Base-by-base conservation (phyloP, 441 rosid genomes). In the Raphanus hybrid region DNA sequence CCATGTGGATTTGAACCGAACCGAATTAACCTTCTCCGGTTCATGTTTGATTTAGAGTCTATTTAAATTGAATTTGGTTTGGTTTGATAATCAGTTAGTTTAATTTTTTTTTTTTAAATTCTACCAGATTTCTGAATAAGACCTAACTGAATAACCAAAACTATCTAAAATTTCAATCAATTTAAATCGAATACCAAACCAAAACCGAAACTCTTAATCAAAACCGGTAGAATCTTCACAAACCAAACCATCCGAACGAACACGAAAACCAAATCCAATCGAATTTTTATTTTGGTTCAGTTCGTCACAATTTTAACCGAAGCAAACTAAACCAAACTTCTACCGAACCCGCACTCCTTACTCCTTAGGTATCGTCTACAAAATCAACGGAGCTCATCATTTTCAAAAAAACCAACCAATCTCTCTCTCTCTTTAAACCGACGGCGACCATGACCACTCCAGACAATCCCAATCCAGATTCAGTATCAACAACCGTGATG, bases 401-500 rank as follows among this genome's bases (percentile, higher is more conserved):
- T 65, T 6, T 4, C 73, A 48, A 64, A 74, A 48, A 55, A 39
- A 39, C 4, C 78, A 37, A n/a, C 11, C 11, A 23, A 14, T 15
- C 9, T 52, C 58, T 48, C 58, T 12, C 15, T 29, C 32, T 29
- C 34, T 29, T 29, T 29, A 55, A 55, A 55, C 5, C 64, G 69
- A 27, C 70, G 79, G 78, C 34, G 83, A 82, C 35, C 18, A 85
- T 82, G 87, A 82, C 37, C 27, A 10, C 34, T 26, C 18, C 12
- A 0, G 75, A 73, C 1, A 68, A 64, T 48, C 27, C 32, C 18
- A 79, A 52, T 60, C 81, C 83, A 6, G 86, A 76, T 73, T 82
- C 87, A 9, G 18, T 41, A 0, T 90, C 95, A 1, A 90, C 82
- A 50, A 84, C 92, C 61, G 78, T 88, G 18, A 85, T 88, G 80